Conservation (phyloP, 306 rosid species). For the Acacia crassicarpa region DNA sequence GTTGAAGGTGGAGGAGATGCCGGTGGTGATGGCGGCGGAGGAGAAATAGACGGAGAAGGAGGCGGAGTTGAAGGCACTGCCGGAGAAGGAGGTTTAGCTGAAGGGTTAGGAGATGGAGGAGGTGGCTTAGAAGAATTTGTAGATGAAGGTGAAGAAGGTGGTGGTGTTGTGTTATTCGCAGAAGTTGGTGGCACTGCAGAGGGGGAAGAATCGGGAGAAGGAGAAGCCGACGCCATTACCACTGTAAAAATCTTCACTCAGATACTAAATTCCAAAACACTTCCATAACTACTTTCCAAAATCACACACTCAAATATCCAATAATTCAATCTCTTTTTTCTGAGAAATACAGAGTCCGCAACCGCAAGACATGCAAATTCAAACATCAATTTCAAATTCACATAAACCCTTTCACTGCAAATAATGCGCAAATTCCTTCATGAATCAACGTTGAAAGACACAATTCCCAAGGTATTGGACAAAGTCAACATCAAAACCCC, state of each 20-base stretch:
- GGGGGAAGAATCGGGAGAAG: slow-evolving; percentile 56
- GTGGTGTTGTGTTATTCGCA: slow-evolving; percentile 28
- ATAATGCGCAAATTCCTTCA: neutral
- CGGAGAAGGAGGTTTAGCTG: slow-evolving; percentile 35
- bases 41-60: slow-evolving; percentile 30
- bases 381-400: neutral
- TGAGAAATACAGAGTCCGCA: neutral
- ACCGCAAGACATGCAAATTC: neutral
- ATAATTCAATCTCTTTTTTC: neutral
- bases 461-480: neutral
- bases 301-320: slow-evolving; percentile 13
- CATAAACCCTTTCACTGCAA: neutral
- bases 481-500: neutral
- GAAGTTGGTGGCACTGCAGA: slow-evolving; percentile 47
- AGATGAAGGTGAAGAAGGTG: slow-evolving; percentile 43
- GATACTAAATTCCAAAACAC: slow-evolving; percentile 8
- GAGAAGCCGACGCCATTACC: slow-evolving; percentile 49
- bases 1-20: neutral
- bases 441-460: slow-evolving; percentile 7
- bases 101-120: slow-evolving; percentile 30
- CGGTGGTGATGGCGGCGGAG: slow-evolving; percentile 14
- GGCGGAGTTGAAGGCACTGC: slow-evolving; percentile 29
- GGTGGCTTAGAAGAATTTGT: slow-evolving; percentile 37
- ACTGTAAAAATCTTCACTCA: slow-evolving; percentile 15
- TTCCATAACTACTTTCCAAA: slow-evolving; percentile 27